Percentiles rank a stretch among this genome's conserved stretches.
phyloP scores from a whole-genome alignment of 2,329 filamentous ascomycete species.

The Elsinoe ampelina region DNA sequence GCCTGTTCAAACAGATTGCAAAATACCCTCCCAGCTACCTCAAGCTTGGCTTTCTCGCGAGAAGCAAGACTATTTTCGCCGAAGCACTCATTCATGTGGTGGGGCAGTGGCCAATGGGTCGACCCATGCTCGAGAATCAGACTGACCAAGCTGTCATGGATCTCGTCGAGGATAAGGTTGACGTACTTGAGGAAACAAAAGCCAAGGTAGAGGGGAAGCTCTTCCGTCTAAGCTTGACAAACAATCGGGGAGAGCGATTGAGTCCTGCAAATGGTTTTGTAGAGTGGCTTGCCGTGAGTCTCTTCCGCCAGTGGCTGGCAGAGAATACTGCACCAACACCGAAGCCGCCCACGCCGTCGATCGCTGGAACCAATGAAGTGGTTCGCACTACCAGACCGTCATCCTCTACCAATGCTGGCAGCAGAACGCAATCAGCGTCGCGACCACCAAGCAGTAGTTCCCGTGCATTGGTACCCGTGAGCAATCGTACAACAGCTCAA shows the following conservation, averaged over 20 bases:
- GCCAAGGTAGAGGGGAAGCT: conserved; percentile 70
- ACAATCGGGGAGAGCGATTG: conserved; percentile 70
- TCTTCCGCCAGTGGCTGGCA: conserved; percentile 88
- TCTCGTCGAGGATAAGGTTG: conserved; percentile 88
- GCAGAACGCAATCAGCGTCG: conserved; percentile 20
- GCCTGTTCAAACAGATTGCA: conserved; percentile 90
- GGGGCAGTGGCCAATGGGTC: conserved; percentile 79
- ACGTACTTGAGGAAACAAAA: conserved; percentile 78
- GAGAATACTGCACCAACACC: conserved; percentile 66
- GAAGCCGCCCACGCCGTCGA: conserved; percentile 17
- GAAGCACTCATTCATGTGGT: conserved; percentile 89
- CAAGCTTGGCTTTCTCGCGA: conserved; percentile 76
- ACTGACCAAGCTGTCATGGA: conserved; percentile 72
- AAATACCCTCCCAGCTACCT: conserved; percentile 92
- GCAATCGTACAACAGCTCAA: conserved; percentile 23
- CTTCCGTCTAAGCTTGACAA: conserved; percentile 71
- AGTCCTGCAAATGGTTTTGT: conserved; percentile 70
- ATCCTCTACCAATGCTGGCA: conserved; percentile 1
- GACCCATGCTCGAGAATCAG: conserved; percentile 63
- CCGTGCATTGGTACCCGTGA: background rate
- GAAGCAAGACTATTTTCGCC: conserved; percentile 64
- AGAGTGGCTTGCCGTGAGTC: conserved; percentile 77
- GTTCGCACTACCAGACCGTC: conserved; percentile 4
- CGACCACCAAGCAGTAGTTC: conserved; percentile 19
- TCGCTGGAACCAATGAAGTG: conserved; percentile 3